A percentile compares a stretch with the other conserved stretches of the same genome.
Evolutionary conservation across 164 flowering plant species (phyloP).

Genomic region (Liquidambar formosana): DNA sequence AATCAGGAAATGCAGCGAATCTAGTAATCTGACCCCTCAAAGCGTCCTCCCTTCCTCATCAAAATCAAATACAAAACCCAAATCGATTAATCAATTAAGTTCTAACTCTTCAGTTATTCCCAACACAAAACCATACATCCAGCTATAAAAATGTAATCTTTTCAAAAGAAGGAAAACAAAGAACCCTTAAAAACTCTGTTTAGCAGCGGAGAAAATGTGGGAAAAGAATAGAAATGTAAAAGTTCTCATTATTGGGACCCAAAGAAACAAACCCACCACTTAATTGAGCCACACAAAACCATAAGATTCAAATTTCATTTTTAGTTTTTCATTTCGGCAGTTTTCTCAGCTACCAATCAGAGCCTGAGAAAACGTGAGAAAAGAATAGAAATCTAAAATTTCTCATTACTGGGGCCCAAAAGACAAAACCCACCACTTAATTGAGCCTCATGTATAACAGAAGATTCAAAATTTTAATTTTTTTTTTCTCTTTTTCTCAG

Average conservation of each 20-base stretch:
- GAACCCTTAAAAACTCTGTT: background rate
- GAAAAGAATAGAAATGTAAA: background rate
- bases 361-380: background rate
- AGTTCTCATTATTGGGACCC: background rate
- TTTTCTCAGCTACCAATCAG: background rate
- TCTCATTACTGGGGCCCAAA: background rate
- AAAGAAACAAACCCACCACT: background rate
- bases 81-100: background rate
- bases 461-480: background rate
- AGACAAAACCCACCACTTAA: background rate
- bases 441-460: background rate
- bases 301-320: background rate
- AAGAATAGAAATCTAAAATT: background rate
- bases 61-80: conserved; percentile 3
- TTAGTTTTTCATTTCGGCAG: background rate
- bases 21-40: background rate
- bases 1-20: conserved; percentile 1
- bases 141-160: background rate
- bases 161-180: background rate
- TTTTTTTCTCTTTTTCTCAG: background rate
- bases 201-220: background rate
- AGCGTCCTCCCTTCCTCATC: background rate
- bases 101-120: background rate
- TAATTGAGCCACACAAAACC: background rate
- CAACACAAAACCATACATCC: background rate